phyloP scores from a whole-genome alignment of 108 stramenopile genomes.

The Cyclotella atomus region DNA sequence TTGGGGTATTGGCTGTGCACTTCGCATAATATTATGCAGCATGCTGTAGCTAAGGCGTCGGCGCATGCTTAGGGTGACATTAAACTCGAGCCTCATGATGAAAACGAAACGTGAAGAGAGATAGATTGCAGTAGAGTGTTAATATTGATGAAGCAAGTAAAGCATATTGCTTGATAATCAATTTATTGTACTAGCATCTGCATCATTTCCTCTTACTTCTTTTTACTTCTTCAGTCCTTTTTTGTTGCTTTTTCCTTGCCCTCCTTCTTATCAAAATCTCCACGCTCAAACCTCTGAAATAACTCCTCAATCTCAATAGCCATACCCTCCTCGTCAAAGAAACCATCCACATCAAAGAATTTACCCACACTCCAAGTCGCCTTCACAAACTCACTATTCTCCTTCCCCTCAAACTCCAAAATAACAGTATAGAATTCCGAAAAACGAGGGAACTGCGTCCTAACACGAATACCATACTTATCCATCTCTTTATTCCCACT shows the following conservation, averaged over 20 bases:
- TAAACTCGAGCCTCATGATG: too few species aligned
- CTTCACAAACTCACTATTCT: constrained; percentile 59
- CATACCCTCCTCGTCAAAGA: constrained; percentile 87
- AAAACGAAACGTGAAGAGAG: too few species aligned
- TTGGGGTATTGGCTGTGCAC: too few species aligned
- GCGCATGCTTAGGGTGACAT: too few species aligned
- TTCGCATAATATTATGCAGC: too few species aligned
- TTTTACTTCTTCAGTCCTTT: background rate
- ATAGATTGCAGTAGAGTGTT: too few species aligned
- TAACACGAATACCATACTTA: constrained; percentile 77
- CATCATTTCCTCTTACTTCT: background rate
- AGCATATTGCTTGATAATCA: too few species aligned
- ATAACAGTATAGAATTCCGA: constrained; percentile 88
- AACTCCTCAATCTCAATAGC: constrained; percentile 67
- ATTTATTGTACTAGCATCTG: too few species aligned
- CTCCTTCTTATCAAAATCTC: constrained; percentile 66
- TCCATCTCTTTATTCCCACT: constrained; percentile 62
- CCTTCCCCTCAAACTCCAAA: constrained; percentile 66
- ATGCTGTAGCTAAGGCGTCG: too few species aligned
- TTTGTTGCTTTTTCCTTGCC: constrained; percentile 18
- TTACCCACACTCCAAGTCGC: constrained; percentile 87
- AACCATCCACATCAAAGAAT: constrained; percentile 93
- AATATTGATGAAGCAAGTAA: too few species aligned
- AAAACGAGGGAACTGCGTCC: constrained; percentile 85
- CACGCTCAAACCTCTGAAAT: constrained; percentile 65